These are phyloP conservation scores for Cercospora janseana DNA, from an alignment of 2,329 filamentous ascomycete species.

Conservation along the genomic window DNA sequence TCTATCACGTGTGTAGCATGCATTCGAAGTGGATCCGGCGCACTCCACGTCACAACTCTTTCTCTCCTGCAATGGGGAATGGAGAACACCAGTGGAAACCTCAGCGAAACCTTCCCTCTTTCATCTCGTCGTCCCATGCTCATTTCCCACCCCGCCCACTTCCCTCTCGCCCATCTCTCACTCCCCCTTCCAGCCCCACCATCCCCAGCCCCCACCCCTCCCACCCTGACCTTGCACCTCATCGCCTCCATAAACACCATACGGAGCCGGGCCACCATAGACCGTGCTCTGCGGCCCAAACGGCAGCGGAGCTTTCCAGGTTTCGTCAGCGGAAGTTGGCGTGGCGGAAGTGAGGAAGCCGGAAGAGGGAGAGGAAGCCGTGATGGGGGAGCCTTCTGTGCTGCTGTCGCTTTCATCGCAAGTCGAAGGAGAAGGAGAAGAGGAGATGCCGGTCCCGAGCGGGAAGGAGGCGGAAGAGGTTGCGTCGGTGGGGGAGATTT, in stretches of 20 bases:
- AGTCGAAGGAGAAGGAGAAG: background rate
- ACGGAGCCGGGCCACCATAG: background rate
- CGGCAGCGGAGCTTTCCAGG: background rate
- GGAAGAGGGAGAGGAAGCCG: conserved; percentile 6
- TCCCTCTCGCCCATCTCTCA: too few relatives aligned
- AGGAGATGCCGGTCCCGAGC: background rate
- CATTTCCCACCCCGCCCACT: too few relatives aligned
- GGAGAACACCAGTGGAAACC: too few relatives aligned
- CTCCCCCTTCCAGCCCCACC: background rate
- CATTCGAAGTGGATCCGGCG: too few relatives aligned
- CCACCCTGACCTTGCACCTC: too few relatives aligned
- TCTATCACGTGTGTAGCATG: too few relatives aligned
- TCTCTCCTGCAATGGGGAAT: too few relatives aligned
- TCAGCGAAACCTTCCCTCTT: too few relatives aligned
- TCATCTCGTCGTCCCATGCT: too few relatives aligned
- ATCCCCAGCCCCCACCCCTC: background rate
- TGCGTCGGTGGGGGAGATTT: background rate
- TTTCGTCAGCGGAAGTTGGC: background rate
- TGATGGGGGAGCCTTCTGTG: conserved; percentile 15
- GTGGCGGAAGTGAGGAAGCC: conserved; percentile 5
- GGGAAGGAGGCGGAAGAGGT: too few relatives aligned
- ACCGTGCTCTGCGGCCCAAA: conserved; percentile 4
- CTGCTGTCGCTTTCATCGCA: background rate
- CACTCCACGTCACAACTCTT: too few relatives aligned
- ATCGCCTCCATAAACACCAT: background rate